Evolutionary conservation across 192 early-diverging fungal species (phyloP), one percentile per base, ranked within the genome.

Genomic region (Gryganskiella cystojenkinii): DNA sequence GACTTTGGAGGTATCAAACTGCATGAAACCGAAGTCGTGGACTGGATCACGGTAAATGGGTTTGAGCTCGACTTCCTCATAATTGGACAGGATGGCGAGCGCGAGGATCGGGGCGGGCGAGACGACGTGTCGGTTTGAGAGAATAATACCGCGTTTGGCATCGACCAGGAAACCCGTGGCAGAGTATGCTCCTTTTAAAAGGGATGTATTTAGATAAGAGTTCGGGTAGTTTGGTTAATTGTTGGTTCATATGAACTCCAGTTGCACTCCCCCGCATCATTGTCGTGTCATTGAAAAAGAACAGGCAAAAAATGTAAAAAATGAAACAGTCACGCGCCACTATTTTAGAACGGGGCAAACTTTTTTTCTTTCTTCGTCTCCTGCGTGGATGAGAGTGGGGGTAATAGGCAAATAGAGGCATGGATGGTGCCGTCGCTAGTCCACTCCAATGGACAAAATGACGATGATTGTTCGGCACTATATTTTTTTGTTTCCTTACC

Each of bases 11-110:
- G 88, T 90, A 62, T 95, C 90, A 53, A 92, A 95, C 79, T 87
- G 81, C 65, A 93, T 81, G 63, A 95, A 92, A 5, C 92, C 92
- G 90, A 93, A 94, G 81, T 94, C 93, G 71, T 94, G 93, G 43
- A 94, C 85, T 1, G 93, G 93, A 61, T 94, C 93, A 47, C 92
- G 89, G 64, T 93, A 94, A 33, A 94, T 85, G 3, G 90, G 89
- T 20, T 84, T 81, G 28, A 92, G 80, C 34, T 87, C 88, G 20
- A 93, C 90, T 54, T 92, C 92, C 71, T 94, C 92, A 58, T 91
- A 88, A 64, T 94, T 89, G 68, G 88, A 85, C 67, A 92, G 85
- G 4, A 92, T 81, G n/a, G 90, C 92, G 69, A 91, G 86, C 34
- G 87, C 92, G 30, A 90, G 86, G 67, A 91, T 88, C 9, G 93